A percentile compares a stretch with the other conserved stretches of the same genome.
phyloP scores from a whole-genome alignment of 306 rosid species.

The Casuarina cunninghamiana region DNA sequence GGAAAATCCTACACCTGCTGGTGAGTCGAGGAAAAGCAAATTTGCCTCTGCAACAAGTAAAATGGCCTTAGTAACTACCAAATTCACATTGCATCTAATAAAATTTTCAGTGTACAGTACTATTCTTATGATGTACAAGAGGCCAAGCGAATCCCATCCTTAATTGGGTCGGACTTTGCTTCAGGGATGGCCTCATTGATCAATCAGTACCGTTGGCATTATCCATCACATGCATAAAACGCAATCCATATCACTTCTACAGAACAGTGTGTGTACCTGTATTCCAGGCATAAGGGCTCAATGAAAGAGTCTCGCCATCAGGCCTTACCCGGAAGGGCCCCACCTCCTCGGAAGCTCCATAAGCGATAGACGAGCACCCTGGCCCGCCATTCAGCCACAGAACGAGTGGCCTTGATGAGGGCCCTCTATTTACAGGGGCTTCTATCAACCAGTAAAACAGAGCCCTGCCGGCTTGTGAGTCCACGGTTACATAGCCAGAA shows the following conservation, averaged over 20 bases:
- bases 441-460: neutral
- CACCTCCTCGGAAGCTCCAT: neutral
- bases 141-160: too few relatives aligned
- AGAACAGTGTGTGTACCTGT: neutral
- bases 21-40: conserved; percentile 3
- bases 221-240: too few relatives aligned
- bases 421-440: neutral
- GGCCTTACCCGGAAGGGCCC: neutral
- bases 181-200: neutral
- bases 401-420: neutral
- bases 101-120: too few relatives aligned
- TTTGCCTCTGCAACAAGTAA: neutral
- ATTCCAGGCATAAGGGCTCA: neutral
- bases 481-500: neutral
- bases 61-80: neutral
- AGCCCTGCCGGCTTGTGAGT: neutral
- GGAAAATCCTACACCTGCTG: neutral
- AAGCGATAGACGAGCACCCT: neutral
- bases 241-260: too few relatives aligned
- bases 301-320: neutral
- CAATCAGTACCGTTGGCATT: neutral
- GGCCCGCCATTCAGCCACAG: neutral
- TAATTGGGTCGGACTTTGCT: too few relatives aligned
- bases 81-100: too few relatives aligned
- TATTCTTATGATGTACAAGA: too few relatives aligned